Conservation (phyloP, 2,329 filamentous ascomycete genomes). For the Ilyonectria mors-panacis region DNA sequence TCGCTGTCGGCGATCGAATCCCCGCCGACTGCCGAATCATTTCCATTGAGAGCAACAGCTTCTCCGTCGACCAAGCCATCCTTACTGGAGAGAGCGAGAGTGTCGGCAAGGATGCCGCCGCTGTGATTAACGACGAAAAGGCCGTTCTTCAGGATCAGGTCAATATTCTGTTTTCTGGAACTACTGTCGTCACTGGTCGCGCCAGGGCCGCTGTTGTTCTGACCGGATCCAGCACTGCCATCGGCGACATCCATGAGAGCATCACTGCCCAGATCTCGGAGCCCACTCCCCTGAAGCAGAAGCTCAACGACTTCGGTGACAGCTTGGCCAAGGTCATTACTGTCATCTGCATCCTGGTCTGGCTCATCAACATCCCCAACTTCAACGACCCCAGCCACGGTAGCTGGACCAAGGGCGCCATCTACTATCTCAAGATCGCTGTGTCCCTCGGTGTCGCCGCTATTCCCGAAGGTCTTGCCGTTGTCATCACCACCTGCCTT, state of each 20-base stretch:
- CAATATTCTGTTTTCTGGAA: slow-evolving; percentile 99
- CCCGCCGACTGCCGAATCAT: slow-evolving; percentile 95
- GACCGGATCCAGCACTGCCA: slow-evolving; percentile 92
- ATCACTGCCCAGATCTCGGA: slow-evolving; percentile 98
- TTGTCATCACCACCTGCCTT: slow-evolving; percentile 98
- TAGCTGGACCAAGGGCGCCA: slow-evolving; percentile 95
- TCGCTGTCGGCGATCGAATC: slow-evolving; percentile 92
- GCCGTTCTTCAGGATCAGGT: slow-evolving; percentile 97
- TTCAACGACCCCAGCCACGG: slow-evolving; percentile 96
- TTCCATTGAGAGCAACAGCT: slow-evolving; percentile 96
- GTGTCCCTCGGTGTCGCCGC: slow-evolving; percentile 98
- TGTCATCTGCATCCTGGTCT: slow-evolving; percentile 94
- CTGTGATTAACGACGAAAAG: slow-evolving; percentile 79
- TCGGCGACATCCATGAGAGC: slow-evolving; percentile 98
- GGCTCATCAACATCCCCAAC: slow-evolving; percentile 98
- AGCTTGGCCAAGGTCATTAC: slow-evolving; percentile 97
- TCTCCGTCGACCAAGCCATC: slow-evolving; percentile 96
- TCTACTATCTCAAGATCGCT: slow-evolving; percentile 99
- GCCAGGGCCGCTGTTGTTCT: slow-evolving; percentile 92
- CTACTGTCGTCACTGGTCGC: slow-evolving; percentile 94
- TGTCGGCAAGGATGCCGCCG: slow-evolving; percentile 84
- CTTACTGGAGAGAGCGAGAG: slow-evolving; percentile 98
- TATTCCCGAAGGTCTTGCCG: slow-evolving; percentile 96
- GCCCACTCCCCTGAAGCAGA: slow-evolving; percentile 97
- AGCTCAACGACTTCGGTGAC: slow-evolving; percentile 98